These are phyloP conservation scores for Trichoderma sp. DNA, from an alignment of 2,329 filamentous ascomycete species.

Conservation along the genomic window DNA sequence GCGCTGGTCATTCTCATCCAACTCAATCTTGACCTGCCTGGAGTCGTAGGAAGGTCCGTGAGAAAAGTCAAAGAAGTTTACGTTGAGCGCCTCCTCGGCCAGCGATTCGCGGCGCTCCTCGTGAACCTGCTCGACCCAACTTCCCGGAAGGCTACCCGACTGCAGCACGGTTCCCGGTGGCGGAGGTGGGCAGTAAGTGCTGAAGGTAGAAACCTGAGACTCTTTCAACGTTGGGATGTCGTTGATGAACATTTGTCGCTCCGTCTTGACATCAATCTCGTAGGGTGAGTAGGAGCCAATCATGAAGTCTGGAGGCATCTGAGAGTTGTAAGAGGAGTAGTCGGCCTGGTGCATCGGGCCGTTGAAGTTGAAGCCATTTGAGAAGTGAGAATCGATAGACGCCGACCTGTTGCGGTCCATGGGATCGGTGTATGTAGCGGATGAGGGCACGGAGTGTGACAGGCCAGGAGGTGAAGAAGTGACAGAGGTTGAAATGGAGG, in stretches of 20 bases:
- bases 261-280: conserved; percentile 94
- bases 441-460: conserved; percentile 79
- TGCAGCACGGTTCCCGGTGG: conserved; percentile 67
- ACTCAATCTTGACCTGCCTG: conserved; percentile 72
- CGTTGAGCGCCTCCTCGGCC: conserved; percentile 65
- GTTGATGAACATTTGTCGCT: conserved; percentile 90
- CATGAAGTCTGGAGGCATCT: conserved; percentile 64
- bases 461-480: conserved; percentile 76
- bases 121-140: conserved; percentile 53
- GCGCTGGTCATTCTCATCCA: conserved; percentile 84
- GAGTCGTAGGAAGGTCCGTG: conserved; percentile 65
- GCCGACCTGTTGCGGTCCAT: conserved; percentile 71
- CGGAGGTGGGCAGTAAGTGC: conserved; percentile 81
- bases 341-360: conserved; percentile 56
- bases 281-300: conserved; percentile 70
- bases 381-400: conserved; percentile 79
- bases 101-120: conserved; percentile 62
- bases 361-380: conserved; percentile 72
- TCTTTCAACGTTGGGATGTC: conserved; percentile 83
- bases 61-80: conserved; percentile 81
- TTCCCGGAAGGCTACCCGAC: conserved; percentile 62
- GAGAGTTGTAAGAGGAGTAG: conserved; percentile 62
- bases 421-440: conserved; percentile 75
- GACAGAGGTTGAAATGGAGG: conserved; percentile 56
- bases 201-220: conserved; percentile 89